Conservation (phyloP, 2,329 filamentous ascomycete species). For the Aspergillus fructus region DNA sequence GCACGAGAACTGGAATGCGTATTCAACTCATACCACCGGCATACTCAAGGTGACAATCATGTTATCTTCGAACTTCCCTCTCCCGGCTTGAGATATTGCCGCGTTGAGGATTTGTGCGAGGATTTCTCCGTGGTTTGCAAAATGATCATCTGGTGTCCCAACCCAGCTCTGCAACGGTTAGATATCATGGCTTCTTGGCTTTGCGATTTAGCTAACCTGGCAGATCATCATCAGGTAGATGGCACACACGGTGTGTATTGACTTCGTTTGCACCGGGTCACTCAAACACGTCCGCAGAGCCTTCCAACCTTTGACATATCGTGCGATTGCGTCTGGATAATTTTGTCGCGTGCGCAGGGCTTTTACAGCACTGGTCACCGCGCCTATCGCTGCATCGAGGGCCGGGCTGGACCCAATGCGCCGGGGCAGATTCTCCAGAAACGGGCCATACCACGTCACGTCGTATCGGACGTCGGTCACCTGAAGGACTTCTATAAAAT, state of each 20-base stretch:
- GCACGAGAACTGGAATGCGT: background rate
- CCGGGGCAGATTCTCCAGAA: constrained; percentile 22
- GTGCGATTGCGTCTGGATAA: constrained; percentile 14
- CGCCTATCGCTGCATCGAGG: constrained; percentile 24
- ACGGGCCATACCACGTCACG: constrained; percentile 24
- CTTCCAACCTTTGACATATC: constrained; percentile 24
- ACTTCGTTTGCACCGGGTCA: constrained; percentile 22
- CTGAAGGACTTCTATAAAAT: constrained; percentile 18
- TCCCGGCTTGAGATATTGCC: constrained; percentile 14
- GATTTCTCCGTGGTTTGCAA: constrained; percentile 20
- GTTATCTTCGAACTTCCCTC: constrained; percentile 18
- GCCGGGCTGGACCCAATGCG: constrained; percentile 23
- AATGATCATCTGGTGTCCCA: constrained; percentile 16
- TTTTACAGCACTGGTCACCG: constrained; percentile 20
- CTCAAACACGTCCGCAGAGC: constrained; percentile 24
- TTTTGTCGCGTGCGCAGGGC: constrained; percentile 18
- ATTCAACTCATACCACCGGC: constrained; percentile 18
- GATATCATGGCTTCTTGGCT: background rate
- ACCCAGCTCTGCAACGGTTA: constrained; percentile 23
- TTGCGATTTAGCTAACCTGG: constrained; percentile 20
- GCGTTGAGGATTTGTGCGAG: constrained; percentile 22
- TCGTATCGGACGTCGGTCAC: constrained; percentile 25
- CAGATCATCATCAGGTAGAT: constrained; percentile 30
- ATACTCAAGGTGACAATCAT: constrained; percentile 23
- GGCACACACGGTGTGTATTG: constrained; percentile 28